Base-by-base conservation (phyloP, 108 stramenopile genomes). In the Discostella stelligeroides region DNA sequence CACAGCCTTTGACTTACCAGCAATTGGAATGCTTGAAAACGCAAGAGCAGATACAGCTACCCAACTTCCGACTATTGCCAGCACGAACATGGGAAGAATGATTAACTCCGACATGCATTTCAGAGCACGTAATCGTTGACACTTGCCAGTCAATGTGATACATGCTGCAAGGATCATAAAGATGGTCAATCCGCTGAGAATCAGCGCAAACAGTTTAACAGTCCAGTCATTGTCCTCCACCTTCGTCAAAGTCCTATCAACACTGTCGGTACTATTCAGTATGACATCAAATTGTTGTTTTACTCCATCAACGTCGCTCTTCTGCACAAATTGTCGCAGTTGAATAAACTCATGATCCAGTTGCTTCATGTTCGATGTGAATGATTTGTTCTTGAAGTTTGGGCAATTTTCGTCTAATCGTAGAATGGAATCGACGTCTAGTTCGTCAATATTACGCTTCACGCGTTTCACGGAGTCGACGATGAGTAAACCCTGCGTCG, bases 191-290 rank as follows among this genome's bases (percentile, higher is more conserved):
- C 21, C 77, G 24, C 47, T 28, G 14, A 71, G 64, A 20, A 66
- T 8, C 11, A 79, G 60, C 5, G 29, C 70, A 34, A 46, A 69
- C 77, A 79, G 70, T 45, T 41, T 70, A 1, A 71, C 59, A 42
- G 66, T 71, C 77, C 77, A 79, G 66, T 71, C 69, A 45, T 79
- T 79, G 28, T 50, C 48, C 24, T 79, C 69, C 34, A 70, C 57
- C 5, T 21, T 6, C 30, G 64, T 71, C 20, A 58, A 57, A 37
- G 45, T 42, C 17, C 8, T 64, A 23, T 71, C 70, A 12, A 79
- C 47, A 12, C 42, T 4, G 0, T 59, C 38, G 34, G 63, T 65
- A 13, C 70, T 70, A 18, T 70, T 63, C 45, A 70, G 53, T 4
- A 66, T 68, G 20, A 21, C 17, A 23, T 53, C 58, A n/a, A 79